Evolutionary conservation across 192 early-diverging fungal species (phyloP).

Genomic region (Coemansia sp.): DNA sequence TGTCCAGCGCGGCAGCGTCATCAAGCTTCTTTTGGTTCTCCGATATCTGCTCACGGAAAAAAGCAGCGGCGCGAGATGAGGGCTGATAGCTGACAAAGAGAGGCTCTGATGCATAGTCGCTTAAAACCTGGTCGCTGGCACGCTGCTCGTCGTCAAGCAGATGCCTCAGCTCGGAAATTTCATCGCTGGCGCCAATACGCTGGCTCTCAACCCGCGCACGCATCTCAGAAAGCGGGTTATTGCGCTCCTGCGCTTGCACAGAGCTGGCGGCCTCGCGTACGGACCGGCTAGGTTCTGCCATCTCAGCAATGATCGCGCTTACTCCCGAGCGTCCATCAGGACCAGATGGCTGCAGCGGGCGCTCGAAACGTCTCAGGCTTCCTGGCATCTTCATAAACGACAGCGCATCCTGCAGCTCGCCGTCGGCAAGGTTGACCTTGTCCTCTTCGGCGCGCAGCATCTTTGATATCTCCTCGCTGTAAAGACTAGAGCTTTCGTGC

Average conservation of each 20-base stretch:
- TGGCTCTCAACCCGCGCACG: constrained; percentile 64
- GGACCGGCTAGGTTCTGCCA: constrained; percentile 59
- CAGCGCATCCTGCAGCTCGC: constrained; percentile 77
- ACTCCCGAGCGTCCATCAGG: constrained; percentile 17
- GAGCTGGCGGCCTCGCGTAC: constrained; percentile 65
- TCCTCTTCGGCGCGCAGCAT: constrained; percentile 80
- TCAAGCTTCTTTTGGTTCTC: constrained; percentile 77
- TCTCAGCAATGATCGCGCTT: constrained; percentile 45
- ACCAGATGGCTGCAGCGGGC: constrained; percentile 42
- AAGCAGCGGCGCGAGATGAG: constrained; percentile 68
- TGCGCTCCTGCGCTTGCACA: constrained; percentile 61
- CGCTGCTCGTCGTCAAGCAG: constrained; percentile 84
- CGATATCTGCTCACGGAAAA: constrained; percentile 73
- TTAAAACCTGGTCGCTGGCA: constrained; percentile 75
- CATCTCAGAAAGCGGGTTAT: constrained; percentile 58
- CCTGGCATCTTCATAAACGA: constrained; percentile 85
- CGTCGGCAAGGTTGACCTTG: constrained; percentile 76
- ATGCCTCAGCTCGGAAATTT: constrained; percentile 64
- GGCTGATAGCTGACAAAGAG: constrained; percentile 79
- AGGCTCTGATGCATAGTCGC: constrained; percentile 71
- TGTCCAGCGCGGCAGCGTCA: constrained; percentile 68
- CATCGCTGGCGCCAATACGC: constrained; percentile 64
- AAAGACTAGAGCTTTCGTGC: constrained; percentile 88
- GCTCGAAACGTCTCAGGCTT: constrained; percentile 76
- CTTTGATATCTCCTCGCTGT: constrained; percentile 96